Evolutionary conservation across 345 rosid species (phyloP).

Genomic region (Odontarrhena argentea): DNA sequence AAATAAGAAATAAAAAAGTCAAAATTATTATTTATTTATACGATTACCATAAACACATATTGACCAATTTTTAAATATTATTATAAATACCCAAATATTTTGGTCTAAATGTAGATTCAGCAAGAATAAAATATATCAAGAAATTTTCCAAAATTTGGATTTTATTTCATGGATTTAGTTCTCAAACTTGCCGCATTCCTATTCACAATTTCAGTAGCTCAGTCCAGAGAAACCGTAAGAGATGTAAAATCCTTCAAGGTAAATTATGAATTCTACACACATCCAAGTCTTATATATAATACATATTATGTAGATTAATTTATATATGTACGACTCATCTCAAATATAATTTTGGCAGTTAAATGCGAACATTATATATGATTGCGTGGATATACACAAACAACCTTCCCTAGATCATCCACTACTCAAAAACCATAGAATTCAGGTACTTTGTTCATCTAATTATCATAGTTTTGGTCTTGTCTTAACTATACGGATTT

Average conservation of each 20-base stretch:
- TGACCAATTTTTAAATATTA: too few relatives aligned
- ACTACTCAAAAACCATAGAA: conserved; percentile 14
- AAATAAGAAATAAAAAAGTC: too few relatives aligned
- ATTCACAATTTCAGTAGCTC: neutral
- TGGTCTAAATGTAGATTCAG: too few relatives aligned
- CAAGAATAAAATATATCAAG: too few relatives aligned
- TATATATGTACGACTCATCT: neutral
- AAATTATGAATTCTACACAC: neutral
- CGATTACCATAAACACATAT: too few relatives aligned
- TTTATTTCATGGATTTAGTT: neutral
- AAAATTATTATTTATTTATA: too few relatives aligned
- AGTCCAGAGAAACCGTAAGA: neutral
- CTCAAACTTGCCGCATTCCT: neutral
- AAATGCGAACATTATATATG: conserved; percentile 9
- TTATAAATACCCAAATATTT: too few relatives aligned
- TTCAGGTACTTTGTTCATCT: neutral
- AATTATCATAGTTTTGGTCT: neutral
- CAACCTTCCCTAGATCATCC: conserved; percentile 5
- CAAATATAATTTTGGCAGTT: neutral
- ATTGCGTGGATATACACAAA: conserved; percentile 19
- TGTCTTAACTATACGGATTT: neutral
- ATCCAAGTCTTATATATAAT: neutral
- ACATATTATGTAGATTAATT: neutral
- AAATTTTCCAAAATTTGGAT: too few relatives aligned
- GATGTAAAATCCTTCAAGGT: neutral